These are phyloP conservation scores for Skeletonema costatum DNA, from an alignment of 108 stramenopile genomes.

Conservation along the genomic window DNA sequence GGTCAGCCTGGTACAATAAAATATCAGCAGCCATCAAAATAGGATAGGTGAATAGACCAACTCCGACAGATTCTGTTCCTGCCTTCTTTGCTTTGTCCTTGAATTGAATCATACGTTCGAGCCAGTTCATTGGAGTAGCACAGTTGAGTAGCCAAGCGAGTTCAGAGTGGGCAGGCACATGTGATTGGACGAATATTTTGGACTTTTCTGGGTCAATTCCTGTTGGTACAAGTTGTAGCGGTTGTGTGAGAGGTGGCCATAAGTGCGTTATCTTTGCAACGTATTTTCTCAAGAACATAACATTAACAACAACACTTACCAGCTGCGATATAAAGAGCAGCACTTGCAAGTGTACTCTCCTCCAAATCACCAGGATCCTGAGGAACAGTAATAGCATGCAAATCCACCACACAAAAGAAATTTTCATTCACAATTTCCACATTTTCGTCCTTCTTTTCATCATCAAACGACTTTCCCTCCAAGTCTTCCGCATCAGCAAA, in stretches of 20 bases:
- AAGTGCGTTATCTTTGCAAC: not conserved
- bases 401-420: conserved; percentile 98
- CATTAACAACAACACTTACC: conserved; percentile 50
- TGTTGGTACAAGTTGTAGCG: not conserved
- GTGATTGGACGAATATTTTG: conserved; percentile 94
- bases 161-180: conserved; percentile 96
- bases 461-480: conserved; percentile 48
- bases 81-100: conserved; percentile 97
- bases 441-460: conserved; percentile 12
- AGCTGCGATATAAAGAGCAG: conserved; percentile 91
- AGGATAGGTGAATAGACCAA: conserved; percentile 97
- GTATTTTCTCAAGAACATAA: not conserved
- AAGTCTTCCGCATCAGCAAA: conserved; percentile 48
- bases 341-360: conserved; percentile 79
- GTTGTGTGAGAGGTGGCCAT: not conserved
- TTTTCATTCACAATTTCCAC: conserved; percentile 73
- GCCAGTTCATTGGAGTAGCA: conserved; percentile 96
- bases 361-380: conserved; percentile 89
- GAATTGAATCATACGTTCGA: conserved; percentile 99
- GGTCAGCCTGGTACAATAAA: conserved; percentile 95
- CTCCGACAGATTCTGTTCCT: conserved; percentile 82
- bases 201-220: conserved; percentile 92
- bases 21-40: conserved; percentile 99
- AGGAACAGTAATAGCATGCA: conserved; percentile 99
- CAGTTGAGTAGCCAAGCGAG: conserved; percentile 98